Conservation (phyloP, 2,329 filamentous ascomycete genomes). For the Diaporthe aspalathi region DNA sequence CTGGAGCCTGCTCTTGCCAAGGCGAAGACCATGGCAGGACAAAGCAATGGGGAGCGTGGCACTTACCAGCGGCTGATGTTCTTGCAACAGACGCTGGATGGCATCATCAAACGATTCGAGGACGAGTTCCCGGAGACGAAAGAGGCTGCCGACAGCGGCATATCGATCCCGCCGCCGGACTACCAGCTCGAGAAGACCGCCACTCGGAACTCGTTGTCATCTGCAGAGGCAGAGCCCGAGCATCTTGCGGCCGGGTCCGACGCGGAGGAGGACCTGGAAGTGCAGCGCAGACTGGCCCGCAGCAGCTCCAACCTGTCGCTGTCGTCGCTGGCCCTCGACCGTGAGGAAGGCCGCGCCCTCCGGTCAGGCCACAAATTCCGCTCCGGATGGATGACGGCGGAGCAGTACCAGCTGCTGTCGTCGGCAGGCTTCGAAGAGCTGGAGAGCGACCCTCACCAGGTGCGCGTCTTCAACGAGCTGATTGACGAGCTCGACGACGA, state of each 20-base stretch:
- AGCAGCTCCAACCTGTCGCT: conserved; percentile 64
- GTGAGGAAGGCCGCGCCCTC: conserved; percentile 68
- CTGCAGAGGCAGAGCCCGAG: conserved; percentile 52
- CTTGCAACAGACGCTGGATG: conserved; percentile 86
- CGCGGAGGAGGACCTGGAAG: conserved; percentile 59
- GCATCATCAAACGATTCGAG: conserved; percentile 95
- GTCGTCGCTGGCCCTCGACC: conserved; percentile 62
- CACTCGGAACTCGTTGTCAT: conserved; percentile 46
- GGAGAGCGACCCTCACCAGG: conserved; percentile 61
- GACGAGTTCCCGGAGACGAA: conserved; percentile 95
- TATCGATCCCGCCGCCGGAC: conserved; percentile 45
- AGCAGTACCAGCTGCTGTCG: conserved; percentile 61
- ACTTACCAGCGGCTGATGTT: conserved; percentile 85
- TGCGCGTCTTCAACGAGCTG: conserved; percentile 68
- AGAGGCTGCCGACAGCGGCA: conserved; percentile 49
- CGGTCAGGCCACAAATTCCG: conserved; percentile 69
- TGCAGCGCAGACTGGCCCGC: conserved; percentile 53
- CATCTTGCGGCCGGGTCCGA: conserved; percentile 55
- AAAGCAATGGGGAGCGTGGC: conserved; percentile 67
- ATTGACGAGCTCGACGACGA: conserved; percentile 73
- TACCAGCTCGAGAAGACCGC: conserved; percentile 43
- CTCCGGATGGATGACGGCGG: conserved; percentile 59
- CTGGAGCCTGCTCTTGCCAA: conserved; percentile 86
- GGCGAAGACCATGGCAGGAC: conserved; percentile 72
- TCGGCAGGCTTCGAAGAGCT: conserved; percentile 60